A percentile compares a stretch with the other conserved stretches of the same genome.
Evolutionary conservation across 202 grass and related monocot species (phyloP).

Genomic region (Panicum virgatum): DNA sequence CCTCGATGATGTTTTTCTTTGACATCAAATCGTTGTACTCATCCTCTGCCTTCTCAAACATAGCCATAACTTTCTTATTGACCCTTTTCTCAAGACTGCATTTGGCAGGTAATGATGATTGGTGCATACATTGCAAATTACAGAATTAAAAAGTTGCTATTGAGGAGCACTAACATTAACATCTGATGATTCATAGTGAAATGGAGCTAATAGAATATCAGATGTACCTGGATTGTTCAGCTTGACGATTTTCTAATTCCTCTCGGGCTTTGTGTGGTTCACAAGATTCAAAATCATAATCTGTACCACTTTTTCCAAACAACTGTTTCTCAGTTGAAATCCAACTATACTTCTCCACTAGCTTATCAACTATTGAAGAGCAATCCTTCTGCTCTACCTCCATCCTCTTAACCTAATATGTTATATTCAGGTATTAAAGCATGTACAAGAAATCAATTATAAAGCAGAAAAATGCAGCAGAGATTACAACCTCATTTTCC

Average conservation of each 20-base stretch:
- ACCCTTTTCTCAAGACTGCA: conserved; percentile 97
- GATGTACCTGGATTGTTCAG: conserved; percentile 81
- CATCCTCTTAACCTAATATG: conserved; percentile 84
- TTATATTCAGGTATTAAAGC: conserved; percentile 23
- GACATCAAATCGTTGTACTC: conserved; percentile 92
- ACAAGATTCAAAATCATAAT: conserved; percentile 86
- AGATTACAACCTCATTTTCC: conserved; percentile 78
- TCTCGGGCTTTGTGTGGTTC: conserved; percentile 66
- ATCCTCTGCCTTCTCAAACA: conserved; percentile 99
- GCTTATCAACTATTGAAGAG: conserved; percentile 77
- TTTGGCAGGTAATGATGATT: conserved; percentile 36
- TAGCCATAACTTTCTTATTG: conserved; percentile 97
- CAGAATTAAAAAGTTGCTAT: conserved; percentile 5
- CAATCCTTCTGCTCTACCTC: conserved; percentile 96
- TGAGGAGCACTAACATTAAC: conserved; percentile 4
- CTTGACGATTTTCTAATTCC: conserved; percentile 76
- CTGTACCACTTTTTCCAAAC: conserved; percentile 85
- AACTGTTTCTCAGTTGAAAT: conserved; percentile 91
- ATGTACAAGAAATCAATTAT: conserved; percentile 6
- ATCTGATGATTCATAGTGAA: not conserved
- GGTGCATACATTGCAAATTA: conserved; percentile 30
- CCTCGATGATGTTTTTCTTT: conserved; percentile 97
- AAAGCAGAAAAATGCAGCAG: conserved; percentile 24
- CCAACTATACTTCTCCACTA: conserved; percentile 90
- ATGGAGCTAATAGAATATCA: conserved; percentile 23